Evolutionary conservation across 192 early-diverging fungal species (phyloP), one percentile per base, ranked within the genome.

Genomic region (Funneliformis geosporum): DNA sequence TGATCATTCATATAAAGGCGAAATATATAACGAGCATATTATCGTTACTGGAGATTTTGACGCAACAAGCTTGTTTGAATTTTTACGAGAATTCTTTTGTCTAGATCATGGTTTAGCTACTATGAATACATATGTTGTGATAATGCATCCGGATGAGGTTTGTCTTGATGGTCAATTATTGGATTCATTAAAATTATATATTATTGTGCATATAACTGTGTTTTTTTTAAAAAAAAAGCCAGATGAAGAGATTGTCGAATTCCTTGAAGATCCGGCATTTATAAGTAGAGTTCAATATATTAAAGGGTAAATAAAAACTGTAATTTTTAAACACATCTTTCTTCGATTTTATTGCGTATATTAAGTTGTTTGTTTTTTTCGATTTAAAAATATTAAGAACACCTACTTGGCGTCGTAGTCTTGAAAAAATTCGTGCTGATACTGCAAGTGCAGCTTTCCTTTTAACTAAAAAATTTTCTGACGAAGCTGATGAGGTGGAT

Each of bases 11-110:
- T 94, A 88, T 78, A 85, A 86, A 60, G 81, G 83, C 16, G 85
- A 86, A 50, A 65, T 83, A 2, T 85, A 86, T 76, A 83, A 86
- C 72, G 76, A 82, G 39, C 92, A 94, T 75, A 89, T 94, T 16
- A 82, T 94, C 16, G 84, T 93, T 27, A 86, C 92, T 28, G 93
- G 93, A 40, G 88, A 88, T 61, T 84, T 92, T 44, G 89, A 92
- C 78, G 46, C 83, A 23, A 75, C 60, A 12, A 79, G 85, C 50
- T 75, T 94, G 61, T 84, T 88, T 12, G 92, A 91, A 83, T 94
- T 94, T 40, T 79, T 94, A 77, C 87, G 91, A 64, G 93, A 94
- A 84, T 93, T 94, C 80, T 94, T 93, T 68, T 94, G 92, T 78
- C 87, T 91, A 81, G 93, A 94, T 83, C 93, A 94, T 66, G 93